phyloP scores from a whole-genome alignment of 2,329 filamentous ascomycete genomes.

The Aspergillus sojae region DNA sequence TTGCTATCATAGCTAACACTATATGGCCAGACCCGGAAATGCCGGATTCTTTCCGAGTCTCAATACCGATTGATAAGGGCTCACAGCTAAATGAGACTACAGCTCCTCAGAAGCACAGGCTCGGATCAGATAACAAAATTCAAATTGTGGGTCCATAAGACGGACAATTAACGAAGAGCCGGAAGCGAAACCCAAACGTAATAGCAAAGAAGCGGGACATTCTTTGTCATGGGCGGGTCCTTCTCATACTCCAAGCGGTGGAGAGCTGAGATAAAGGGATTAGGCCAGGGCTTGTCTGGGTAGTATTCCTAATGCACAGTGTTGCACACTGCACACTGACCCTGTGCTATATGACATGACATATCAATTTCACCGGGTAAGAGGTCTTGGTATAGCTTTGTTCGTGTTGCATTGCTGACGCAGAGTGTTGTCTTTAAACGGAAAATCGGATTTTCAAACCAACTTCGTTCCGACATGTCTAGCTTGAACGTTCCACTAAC shows the following conservation, averaged over 20 bases:
- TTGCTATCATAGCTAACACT: too few species aligned
- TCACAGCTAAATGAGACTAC: too few species aligned
- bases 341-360: not conserved
- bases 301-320: not conserved
- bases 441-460: not conserved
- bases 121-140: not conserved
- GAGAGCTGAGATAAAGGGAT: not conserved
- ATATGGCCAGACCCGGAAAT: too few species aligned
- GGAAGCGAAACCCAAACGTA: not conserved
- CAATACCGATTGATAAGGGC: too few species aligned
- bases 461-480: not conserved
- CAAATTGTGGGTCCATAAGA: not conserved
- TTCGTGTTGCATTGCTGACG: not conserved
- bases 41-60: too few species aligned
- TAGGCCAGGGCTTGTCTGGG: not conserved
- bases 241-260: not conserved
- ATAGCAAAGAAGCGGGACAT: not conserved
- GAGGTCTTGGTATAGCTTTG: not conserved
- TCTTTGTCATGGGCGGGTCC: not conserved
- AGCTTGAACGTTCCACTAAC: not conserved
- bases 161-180: not conserved
- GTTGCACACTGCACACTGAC: not conserved
- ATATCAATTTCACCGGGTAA: not conserved
- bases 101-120: not conserved
- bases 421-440: not conserved